These are phyloP conservation scores for Paraurostyla sp. DNA, from an alignment of 73 alveolate species.

Conservation along the genomic window DNA sequence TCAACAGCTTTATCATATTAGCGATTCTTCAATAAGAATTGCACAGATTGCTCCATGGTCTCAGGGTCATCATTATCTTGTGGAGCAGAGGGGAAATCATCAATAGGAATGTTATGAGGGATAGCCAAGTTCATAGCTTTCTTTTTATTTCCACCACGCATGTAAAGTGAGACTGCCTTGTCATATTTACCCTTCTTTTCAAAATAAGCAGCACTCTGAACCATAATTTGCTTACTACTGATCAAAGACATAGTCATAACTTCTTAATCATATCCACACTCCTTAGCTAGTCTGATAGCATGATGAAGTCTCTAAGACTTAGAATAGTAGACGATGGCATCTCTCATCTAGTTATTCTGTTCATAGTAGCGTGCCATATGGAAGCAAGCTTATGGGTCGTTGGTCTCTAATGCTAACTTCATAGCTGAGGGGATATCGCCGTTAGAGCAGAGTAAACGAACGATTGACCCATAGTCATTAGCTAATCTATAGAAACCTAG, in stretches of 20 bases:
- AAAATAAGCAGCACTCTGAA: constrained; percentile 94
- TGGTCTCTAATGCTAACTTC: constrained; percentile 87
- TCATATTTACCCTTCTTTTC: constrained; percentile 92
- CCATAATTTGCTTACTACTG: constrained; percentile 90
- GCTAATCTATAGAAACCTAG: constrained; percentile 85
- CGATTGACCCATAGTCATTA: constrained; percentile 75
- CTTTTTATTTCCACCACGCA: constrained; percentile 94
- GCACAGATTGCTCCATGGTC: constrained; percentile 81
- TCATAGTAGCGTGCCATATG: constrained; percentile 92
- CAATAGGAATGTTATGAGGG: constrained; percentile 76
- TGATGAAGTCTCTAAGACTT: constrained; percentile 94
- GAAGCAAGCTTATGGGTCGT: constrained; percentile 95
- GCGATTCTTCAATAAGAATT: constrained; percentile 84
- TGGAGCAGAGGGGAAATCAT: constrained; percentile 51
- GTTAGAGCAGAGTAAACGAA: constrained; percentile 85
- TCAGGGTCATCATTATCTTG: constrained; percentile 89
- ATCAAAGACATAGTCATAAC: constrained; percentile 88
- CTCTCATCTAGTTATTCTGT: constrained; percentile 84
- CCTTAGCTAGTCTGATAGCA: constrained; percentile 97
- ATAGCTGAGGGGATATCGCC: constrained; percentile 86
- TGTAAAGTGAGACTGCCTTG: constrained; percentile 92
- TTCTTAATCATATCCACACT: constrained; percentile 90
- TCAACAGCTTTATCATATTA: constrained; percentile 95
- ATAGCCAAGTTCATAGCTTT: constrained; percentile 93
- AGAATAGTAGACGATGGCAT: constrained; percentile 93